phyloP scores from a whole-genome alignment of 202 grass and related monocot species.

The Schoenoplectus tabernaemontani region DNA sequence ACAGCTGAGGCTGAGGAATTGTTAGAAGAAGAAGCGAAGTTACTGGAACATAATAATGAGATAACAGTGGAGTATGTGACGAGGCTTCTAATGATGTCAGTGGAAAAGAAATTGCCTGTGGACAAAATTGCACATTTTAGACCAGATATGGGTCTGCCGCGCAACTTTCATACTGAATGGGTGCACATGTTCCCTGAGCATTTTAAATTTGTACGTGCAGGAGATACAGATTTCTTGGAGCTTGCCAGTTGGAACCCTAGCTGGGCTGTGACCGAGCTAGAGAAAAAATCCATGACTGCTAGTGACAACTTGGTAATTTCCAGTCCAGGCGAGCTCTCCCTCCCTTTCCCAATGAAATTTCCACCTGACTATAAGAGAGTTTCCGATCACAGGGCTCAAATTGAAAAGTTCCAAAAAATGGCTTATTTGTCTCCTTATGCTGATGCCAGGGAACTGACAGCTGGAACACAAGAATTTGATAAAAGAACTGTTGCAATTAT shows the following conservation, averaged over 20 bases:
- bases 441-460: slow-evolving; percentile 41
- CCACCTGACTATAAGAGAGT: slow-evolving; percentile 43
- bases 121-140: slow-evolving; percentile 74
- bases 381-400: slow-evolving; percentile 38
- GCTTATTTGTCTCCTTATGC: slow-evolving; percentile 71
- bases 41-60: slow-evolving; percentile 43
- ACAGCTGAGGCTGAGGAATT: slow-evolving; percentile 50
- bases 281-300: slow-evolving; percentile 40
- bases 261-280: slow-evolving; percentile 58
- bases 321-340: slow-evolving; percentile 45
- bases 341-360: slow-evolving; percentile 73
- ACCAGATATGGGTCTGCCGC: slow-evolving; percentile 63
- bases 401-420: slow-evolving; percentile 42
- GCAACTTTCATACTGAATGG: slow-evolving; percentile 57
- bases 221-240: slow-evolving; percentile 56
- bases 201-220: slow-evolving; percentile 45
- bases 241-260: no score
- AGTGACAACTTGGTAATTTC: slow-evolving; percentile 5
- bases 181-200: slow-evolving; percentile 69
- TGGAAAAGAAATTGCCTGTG: no score
- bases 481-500: slow-evolving; percentile 76
- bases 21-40: slow-evolving; percentile 52
- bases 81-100: slow-evolving; percentile 67
- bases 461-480: slow-evolving; percentile 67
- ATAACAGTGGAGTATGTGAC: slow-evolving; percentile 39